phyloP scores from a whole-genome alignment of 768 basidiomycete species.

The Lactarius vividus region DNA sequence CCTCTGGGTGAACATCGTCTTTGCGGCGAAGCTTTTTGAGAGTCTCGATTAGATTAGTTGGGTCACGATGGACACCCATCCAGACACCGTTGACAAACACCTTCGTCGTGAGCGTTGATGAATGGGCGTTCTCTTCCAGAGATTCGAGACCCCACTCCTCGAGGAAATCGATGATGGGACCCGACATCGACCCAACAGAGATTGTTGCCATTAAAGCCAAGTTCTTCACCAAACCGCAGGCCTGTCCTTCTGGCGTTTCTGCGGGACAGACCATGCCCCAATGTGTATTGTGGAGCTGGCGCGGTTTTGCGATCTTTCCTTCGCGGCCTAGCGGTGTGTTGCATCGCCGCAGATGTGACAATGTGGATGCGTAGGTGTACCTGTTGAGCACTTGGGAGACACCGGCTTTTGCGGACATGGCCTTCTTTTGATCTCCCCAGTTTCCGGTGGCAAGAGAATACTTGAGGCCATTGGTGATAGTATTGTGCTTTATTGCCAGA shows the following conservation, averaged over 20 bases:
- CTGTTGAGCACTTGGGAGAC: conserved; percentile 98
- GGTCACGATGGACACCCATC: conserved; percentile 98
- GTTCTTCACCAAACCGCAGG: conserved; percentile 99
- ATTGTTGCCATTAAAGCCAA: conserved; percentile 96
- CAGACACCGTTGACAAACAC: conserved; percentile 99
- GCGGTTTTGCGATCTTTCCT: conserved; percentile 98
- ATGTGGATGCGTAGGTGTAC: conserved; percentile 97
- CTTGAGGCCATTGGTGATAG: conserved; percentile 96
- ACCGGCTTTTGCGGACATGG: conserved; percentile 96
- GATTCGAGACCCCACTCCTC: conserved; percentile 98
- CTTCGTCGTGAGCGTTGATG: conserved; percentile 82
- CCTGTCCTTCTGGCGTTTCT: conserved; percentile 99
- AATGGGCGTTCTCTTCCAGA: conserved; percentile 89
- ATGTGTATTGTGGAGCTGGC: conserved; percentile 98
- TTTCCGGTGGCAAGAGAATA: conserved; percentile 98
- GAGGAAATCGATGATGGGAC: conserved; percentile 96
- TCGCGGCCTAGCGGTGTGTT: conserved; percentile 98
- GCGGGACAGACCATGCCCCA: conserved; percentile 99
- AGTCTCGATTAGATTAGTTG: conserved; percentile 87
- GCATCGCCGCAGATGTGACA: conserved; percentile 96
- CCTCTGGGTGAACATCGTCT: conserved; percentile 94
- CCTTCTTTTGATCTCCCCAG: conserved; percentile 99
- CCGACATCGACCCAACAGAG: conserved; percentile 94
- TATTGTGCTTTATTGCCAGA: conserved; percentile 91
- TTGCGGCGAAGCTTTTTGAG: conserved; percentile 90